A percentile compares a stretch with the other conserved stretches of the same genome.
phyloP scores from a whole-genome alignment of 2,329 filamentous ascomycete species.

The Thielaviopsis populi region DNA sequence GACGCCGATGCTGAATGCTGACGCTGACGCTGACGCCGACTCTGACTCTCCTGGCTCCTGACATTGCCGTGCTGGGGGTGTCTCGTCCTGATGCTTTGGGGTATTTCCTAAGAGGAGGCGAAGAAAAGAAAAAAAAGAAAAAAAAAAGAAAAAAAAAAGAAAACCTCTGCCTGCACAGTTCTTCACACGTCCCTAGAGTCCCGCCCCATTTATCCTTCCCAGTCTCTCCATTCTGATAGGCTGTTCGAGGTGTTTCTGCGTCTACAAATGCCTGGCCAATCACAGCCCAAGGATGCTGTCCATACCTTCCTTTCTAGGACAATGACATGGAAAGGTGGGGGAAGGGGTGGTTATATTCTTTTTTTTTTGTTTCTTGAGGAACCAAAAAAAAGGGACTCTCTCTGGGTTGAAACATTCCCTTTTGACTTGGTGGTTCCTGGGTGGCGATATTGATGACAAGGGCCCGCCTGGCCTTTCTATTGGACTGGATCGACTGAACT shows the following conservation, averaged over 20 bases:
- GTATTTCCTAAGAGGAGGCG: too few species aligned
- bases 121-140: too few species aligned
- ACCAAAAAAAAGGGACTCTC: background rate
- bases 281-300: background rate
- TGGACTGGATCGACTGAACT: background rate
- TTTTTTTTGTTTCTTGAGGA: background rate
- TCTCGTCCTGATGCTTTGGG: too few species aligned
- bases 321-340: background rate
- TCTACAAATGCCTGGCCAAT: conserved; percentile 1
- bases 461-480: background rate
- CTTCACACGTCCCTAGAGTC: background rate
- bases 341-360: background rate
- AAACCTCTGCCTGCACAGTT: too few species aligned
- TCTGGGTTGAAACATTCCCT: background rate
- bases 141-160: too few species aligned
- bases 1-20: too few species aligned
- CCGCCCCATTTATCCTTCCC: background rate
- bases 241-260: background rate
- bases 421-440: background rate
- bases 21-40: too few species aligned
- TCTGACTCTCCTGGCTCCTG: too few species aligned
- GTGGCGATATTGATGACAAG: background rate
- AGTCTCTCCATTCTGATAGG: background rate
- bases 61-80: too few species aligned
- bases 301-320: conserved; percentile 11